Conservation (phyloP, 2,329 filamentous ascomycete genomes). For the Botrytis sinoallii region DNA sequence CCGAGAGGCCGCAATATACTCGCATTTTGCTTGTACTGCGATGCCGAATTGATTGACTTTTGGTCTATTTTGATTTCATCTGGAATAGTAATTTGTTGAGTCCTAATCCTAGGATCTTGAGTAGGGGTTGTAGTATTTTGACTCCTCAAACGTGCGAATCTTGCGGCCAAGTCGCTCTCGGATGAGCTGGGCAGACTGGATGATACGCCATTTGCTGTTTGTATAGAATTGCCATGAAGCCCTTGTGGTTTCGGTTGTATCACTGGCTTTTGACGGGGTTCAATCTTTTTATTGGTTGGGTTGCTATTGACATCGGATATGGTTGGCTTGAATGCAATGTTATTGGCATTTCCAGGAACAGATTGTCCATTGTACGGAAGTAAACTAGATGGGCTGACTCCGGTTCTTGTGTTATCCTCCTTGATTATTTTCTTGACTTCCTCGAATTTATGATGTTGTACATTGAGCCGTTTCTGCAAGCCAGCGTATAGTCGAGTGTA, state of each 20-base stretch:
- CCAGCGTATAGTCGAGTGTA: conserved; percentile 48
- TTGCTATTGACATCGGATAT: background rate
- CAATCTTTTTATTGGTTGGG: background rate
- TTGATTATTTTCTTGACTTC: conserved; percentile 58
- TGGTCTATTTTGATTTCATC: conserved; percentile 30
- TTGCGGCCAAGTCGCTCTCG: conserved; percentile 50
- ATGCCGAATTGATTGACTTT: conserved; percentile 9
- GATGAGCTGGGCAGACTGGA: conserved; percentile 21
- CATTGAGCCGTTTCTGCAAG: conserved; percentile 50
- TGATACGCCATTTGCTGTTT: conserved; percentile 38
- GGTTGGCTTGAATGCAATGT: conserved; percentile 17
- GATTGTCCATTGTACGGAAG: background rate
- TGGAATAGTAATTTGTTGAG: conserved; percentile 45
- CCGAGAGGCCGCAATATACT: conserved; percentile 27
- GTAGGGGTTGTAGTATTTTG: conserved; percentile 38
- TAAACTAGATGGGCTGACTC: conserved; percentile 41
- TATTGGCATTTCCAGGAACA: conserved; percentile 18
- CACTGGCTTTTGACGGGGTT: conserved; percentile 33
- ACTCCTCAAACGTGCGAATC: conserved; percentile 56
- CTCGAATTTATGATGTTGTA: conserved; percentile 50
- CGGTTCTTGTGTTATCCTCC: conserved; percentile 60
- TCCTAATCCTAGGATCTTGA: conserved; percentile 54
- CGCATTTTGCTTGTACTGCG: conserved; percentile 12
- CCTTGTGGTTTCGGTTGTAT: conserved; percentile 66
- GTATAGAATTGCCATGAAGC: conserved; percentile 59